Evolutionary conservation across 1,284 basidiomycete genomes (phyloP).

Genomic region (Marasmius sp.): DNA sequence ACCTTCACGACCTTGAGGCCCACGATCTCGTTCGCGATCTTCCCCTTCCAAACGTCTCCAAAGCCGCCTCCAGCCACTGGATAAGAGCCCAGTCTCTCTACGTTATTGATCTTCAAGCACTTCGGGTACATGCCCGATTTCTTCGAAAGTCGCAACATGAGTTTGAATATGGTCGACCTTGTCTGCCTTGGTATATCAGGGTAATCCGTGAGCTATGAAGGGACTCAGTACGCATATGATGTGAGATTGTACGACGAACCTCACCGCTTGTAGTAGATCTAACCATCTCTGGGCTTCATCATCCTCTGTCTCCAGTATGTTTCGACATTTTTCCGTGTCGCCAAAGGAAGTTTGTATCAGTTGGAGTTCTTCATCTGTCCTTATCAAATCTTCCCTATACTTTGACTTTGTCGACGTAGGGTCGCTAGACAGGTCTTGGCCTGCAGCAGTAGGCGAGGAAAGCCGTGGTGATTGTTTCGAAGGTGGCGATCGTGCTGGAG

Average conservation of each 20-base stretch:
- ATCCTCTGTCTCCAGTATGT: neutral
- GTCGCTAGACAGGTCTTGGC: too few relatives aligned
- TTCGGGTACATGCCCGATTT: neutral
- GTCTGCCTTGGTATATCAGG: neutral
- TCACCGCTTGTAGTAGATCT: neutral
- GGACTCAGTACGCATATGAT: neutral
- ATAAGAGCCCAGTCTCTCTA: neutral
- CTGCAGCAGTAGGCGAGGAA: too few relatives aligned
- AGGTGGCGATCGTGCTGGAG: conserved; percentile 55
- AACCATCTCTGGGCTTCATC: neutral
- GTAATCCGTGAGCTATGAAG: neutral
- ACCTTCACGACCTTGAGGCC: neutral
- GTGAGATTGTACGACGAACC: neutral
- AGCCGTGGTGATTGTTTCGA: conserved; percentile 50
- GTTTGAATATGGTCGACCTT: neutral
- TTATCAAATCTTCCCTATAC: too few relatives aligned
- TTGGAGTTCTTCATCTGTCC: neutral
- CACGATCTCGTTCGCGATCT: neutral
- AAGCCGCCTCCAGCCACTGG: neutral
- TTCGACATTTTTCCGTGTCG: neutral
- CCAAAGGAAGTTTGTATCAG: neutral
- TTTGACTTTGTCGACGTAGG: too few relatives aligned
- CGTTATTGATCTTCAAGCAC: neutral
- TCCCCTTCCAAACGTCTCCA: neutral
- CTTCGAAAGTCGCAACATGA: neutral